Percentiles rank a stretch among this genome's conserved stretches.
These are phyloP conservation scores for Dictyostelium firmibasis DNA, from an alignment of 78 protist species.

Conservation along the genomic window DNA sequence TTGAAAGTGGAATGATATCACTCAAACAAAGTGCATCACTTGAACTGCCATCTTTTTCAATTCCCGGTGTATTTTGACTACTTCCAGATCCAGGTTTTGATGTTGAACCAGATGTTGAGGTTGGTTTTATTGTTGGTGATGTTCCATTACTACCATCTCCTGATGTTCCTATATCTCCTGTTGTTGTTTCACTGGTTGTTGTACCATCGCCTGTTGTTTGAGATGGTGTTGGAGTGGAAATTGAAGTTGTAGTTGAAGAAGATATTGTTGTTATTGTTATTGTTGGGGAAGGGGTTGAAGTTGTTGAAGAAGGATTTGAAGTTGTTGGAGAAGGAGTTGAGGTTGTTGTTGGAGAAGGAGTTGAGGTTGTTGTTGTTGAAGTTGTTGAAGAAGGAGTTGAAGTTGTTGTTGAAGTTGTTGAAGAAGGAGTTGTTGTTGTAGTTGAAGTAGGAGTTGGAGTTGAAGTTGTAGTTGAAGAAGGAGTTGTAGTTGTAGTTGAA, in stretches of 20 bases:
- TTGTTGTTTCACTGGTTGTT: background rate
- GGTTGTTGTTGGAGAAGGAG: background rate
- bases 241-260: background rate
- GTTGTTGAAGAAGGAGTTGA: background rate
- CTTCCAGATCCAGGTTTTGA: background rate
- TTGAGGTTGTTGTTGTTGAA: background rate
- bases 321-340: background rate
- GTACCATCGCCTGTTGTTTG: background rate
- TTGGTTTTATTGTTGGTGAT: background rate
- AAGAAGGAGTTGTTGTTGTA: background rate
- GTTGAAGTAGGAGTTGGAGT: background rate
- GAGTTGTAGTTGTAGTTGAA: background rate
- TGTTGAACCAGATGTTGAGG: background rate
- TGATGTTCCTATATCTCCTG: background rate
- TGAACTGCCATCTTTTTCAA: background rate
- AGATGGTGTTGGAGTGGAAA: background rate
- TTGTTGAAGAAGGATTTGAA: background rate
- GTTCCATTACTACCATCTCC: background rate
- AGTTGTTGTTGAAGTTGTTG: background rate
- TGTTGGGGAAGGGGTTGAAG: too few relatives aligned
- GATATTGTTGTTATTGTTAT: background rate
- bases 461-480: background rate
- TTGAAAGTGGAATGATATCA: background rate
- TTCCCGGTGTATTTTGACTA: background rate
- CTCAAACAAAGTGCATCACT: background rate